These are phyloP conservation scores for Populus hybrid DNA, from an alignment of 441 rosid species.

Conservation along the genomic window DNA sequence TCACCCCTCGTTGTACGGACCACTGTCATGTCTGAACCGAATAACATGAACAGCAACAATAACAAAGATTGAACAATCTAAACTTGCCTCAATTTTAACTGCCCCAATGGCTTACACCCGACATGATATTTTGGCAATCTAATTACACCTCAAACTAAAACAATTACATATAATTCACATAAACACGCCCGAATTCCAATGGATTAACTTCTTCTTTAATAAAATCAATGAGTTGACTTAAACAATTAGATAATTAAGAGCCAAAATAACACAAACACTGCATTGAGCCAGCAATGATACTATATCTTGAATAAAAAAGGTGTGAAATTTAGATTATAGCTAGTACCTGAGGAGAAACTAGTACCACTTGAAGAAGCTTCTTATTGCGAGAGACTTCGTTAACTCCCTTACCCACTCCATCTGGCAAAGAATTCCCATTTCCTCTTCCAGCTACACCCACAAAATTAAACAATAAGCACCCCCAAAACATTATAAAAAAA, in stretches of 20 bases:
- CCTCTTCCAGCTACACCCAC: slow-evolving; percentile 42
- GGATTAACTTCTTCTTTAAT: background rate
- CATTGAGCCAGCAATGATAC: background rate
- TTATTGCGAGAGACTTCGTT: slow-evolving; percentile 41
- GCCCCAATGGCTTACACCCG: background rate
- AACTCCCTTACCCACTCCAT: slow-evolving; percentile 47
- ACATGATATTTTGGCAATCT: background rate
- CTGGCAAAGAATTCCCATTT: slow-evolving; percentile 42
- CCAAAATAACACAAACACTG: background rate
- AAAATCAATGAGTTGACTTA: background rate
- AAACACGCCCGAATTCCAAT: background rate
- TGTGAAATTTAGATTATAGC: background rate
- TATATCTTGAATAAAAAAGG: background rate
- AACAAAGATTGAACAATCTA: background rate
- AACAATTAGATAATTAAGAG: background rate
- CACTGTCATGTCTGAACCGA: background rate
- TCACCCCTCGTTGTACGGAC: background rate
- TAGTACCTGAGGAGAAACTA: slow-evolving; percentile 94
- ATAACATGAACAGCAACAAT: background rate
- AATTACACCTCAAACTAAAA: background rate
- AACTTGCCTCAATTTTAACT: background rate
- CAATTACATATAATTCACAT: background rate
- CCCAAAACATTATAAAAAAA: background rate
- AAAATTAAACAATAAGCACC: slow-evolving; percentile 1
- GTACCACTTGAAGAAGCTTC: slow-evolving; percentile 82